Base-by-base conservation (phyloP, 176 grass and related monocot species). In the Zoysia japonica region DNA sequence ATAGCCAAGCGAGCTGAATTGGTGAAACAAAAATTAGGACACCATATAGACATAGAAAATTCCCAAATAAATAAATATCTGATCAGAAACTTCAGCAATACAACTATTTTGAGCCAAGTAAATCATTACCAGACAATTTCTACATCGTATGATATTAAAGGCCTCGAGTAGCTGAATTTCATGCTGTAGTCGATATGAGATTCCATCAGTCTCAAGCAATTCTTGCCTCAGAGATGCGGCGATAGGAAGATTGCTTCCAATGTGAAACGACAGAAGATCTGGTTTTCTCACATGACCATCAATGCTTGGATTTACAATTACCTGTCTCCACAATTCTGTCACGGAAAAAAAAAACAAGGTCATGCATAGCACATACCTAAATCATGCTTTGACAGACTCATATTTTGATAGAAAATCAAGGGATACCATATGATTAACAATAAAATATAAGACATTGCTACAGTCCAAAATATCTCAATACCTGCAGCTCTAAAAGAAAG, bases 151-250 rank as follows among this genome's bases (percentile, higher is more conserved):
- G 80, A 90, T 84, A 85, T 94, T 92, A 61, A 92, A 90, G 15
- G 87, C 92, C 78, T 86, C 87, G 39, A 98, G 92, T 77, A 98
- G 87, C 70, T 92, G 89, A 35, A 94, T 98, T 71, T 98, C 95
- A 56, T 71, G 77, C 81, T 71, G 86, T 70, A 98, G 64, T 61
- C 95, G 84, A 83, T 92, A 94, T 38, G 92, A 92, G 72, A 98
- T 68, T 67, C 95, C 95, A 92, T 98, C 89, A n/a, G 90, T 91
- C 81, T 98, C 88, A 76, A 98, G 88, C 73, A 98, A 81, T 75
- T 91, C 90, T 79, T 98, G 95, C 82, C 86, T 92, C 71, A 83
- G 79, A 71, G 81, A 87, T 66, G 62, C 81, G 89, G 95, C 85
- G 73, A 94, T 42, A 9, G 90, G 90, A 53, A 98, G 87, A 64